Evolutionary conservation across 371 early-diverging fungal genomes (phyloP).

Genomic region (Fennellomyces sp.): DNA sequence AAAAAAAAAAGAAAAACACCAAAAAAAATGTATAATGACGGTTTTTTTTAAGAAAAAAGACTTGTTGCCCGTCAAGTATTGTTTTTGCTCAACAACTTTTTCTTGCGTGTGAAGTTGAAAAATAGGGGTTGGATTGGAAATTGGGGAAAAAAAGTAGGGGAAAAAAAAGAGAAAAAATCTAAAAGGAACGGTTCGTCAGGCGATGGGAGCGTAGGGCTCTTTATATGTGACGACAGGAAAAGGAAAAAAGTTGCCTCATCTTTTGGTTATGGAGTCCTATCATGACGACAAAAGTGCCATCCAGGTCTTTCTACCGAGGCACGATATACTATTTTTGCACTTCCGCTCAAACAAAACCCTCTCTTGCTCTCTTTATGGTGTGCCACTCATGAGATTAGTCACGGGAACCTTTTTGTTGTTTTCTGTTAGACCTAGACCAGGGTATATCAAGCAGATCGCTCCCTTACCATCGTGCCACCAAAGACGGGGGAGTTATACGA

Average conservation of each 20-base stretch:
- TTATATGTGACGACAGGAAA: no score
- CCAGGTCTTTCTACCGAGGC: neutral
- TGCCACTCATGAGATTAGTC: conserved; percentile 1
- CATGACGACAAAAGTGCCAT: neutral
- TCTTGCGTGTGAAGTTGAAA: neutral
- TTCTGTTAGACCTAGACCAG: neutral
- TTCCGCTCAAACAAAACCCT: neutral
- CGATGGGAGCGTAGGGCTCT: neutral
- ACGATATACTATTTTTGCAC: neutral
- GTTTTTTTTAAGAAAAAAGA: no score
- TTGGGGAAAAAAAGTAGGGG: neutral
- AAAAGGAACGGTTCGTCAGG: neutral
- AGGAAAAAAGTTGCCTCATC: neutral
- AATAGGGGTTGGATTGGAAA: no score
- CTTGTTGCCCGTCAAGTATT: neutral
- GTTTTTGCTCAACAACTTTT: neutral
- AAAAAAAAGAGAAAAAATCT: neutral
- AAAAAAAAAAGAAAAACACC: no score
- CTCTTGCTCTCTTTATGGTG: neutral
- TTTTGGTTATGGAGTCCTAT: neutral
- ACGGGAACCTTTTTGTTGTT: conserved; percentile 2
- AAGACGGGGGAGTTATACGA: no score
- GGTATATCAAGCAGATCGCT: no score
- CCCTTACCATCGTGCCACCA: no score
- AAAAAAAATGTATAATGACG: no score